These are phyloP conservation scores for Cynara cardunculus DNA, from an alignment of 129 eudicot species.

Conservation along the genomic window DNA sequence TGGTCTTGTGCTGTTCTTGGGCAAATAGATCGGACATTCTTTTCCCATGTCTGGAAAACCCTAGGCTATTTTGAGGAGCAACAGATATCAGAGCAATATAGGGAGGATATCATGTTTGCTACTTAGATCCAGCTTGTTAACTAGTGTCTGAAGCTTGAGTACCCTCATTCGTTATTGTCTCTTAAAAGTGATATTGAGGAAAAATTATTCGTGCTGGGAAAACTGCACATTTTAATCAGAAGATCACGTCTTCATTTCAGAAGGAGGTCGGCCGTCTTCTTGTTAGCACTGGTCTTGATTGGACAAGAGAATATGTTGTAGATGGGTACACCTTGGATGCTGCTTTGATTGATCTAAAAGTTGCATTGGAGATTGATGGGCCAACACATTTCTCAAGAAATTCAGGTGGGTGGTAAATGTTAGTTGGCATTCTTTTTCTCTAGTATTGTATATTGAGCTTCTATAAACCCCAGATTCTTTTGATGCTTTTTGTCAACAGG, in stretches of 20 bases:
- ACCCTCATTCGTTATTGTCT: conserved; percentile 51
- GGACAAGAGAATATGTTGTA: conserved; percentile 69
- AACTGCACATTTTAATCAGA: conserved; percentile 79
- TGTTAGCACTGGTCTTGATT: conserved; percentile 78
- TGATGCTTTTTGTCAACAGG: conserved; percentile 41
- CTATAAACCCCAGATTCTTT: no score
- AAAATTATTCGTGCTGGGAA: conserved; percentile 69
- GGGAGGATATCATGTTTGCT: conserved; percentile 93
- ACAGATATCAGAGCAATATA: conserved; percentile 59
- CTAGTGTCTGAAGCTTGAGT: conserved; percentile 77
- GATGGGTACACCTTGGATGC: conserved; percentile 93
- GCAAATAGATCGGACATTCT: conserved; percentile 50
- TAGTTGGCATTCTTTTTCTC: background rate
- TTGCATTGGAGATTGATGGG: conserved; percentile 93
- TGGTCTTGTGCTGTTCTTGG: conserved; percentile 99
- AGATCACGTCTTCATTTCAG: conserved; percentile 80
- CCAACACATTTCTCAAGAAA: conserved; percentile 96
- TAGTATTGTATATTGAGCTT: background rate
- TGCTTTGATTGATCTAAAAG: conserved; percentile 59
- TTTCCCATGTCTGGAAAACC: conserved; percentile 65
- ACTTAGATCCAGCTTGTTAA: conserved; percentile 77
- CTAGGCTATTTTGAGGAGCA: conserved; percentile 55
- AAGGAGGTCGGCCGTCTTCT: conserved; percentile 87
- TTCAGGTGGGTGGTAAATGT: conserved; percentile 34
- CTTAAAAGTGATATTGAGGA: conserved; percentile 58